phyloP scores from a whole-genome alignment of 768 basidiomycete species.

The Wakefieldia striispora region DNA sequence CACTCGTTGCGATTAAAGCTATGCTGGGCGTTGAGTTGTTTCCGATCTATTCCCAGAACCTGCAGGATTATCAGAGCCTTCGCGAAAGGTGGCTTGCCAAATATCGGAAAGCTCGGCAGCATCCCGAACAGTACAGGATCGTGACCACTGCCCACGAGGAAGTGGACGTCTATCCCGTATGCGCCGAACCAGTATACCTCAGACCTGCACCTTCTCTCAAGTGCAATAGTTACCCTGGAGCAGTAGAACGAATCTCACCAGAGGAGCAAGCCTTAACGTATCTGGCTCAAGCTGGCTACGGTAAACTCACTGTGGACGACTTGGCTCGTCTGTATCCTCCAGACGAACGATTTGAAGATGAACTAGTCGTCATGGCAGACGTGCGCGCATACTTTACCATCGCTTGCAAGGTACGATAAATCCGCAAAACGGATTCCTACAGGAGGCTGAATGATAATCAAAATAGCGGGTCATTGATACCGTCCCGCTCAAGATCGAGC shows the following conservation, averaged over 20 bases:
- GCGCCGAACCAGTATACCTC: too few relatives aligned
- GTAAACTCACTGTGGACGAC: conserved; percentile 19
- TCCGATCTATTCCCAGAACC: conserved; percentile 40
- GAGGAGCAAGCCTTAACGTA: conserved; percentile 16
- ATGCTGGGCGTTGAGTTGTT: conserved; percentile 37
- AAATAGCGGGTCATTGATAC: conserved; percentile 54
- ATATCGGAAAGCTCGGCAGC: conserved; percentile 19
- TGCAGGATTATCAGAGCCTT: conserved; percentile 18
- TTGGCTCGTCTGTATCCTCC: conserved; percentile 25
- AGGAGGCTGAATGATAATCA: background rate
- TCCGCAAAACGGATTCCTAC: background rate
- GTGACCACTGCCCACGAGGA: too few relatives aligned
- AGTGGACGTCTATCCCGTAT: too few relatives aligned
- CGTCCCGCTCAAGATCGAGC: conserved; percentile 50
- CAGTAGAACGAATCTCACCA: background rate
- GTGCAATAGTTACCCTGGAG: too few relatives aligned
- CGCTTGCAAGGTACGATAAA: conserved; percentile 45
- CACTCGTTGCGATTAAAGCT: conserved; percentile 29
- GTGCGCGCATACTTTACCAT: conserved; percentile 57
- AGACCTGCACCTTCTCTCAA: too few relatives aligned
- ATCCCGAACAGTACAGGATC: background rate
- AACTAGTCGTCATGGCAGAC: conserved; percentile 50
- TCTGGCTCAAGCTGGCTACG: conserved; percentile 34
- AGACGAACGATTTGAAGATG: conserved; percentile 37
- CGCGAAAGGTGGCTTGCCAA: conserved; percentile 24